A percentile compares a stretch with the other conserved stretches of the same genome.
These are phyloP conservation scores for Candida ortonii DNA, from an alignment of 805 yeast species.

Conservation along the genomic window DNA sequence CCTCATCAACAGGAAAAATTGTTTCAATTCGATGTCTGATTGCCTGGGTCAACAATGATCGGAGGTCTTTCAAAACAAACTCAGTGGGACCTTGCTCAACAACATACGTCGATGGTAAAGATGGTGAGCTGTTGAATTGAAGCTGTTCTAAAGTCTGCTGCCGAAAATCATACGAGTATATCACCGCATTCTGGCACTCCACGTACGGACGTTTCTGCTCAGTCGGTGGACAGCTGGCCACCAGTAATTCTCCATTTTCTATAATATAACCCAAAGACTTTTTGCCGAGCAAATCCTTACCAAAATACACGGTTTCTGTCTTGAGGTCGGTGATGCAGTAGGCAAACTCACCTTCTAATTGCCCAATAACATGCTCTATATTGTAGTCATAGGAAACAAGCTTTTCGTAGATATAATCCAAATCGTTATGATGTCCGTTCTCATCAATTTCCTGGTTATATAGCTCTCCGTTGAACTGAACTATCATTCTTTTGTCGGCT, in stretches of 20 bases:
- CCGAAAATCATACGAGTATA: slow-evolving; percentile 42
- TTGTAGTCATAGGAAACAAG: slow-evolving; percentile 34
- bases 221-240: slow-evolving; percentile 47
- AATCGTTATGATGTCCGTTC: slow-evolving; percentile 51
- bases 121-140: slow-evolving; percentile 10
- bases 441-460: slow-evolving; percentile 56
- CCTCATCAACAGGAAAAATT: slow-evolving; percentile 52
- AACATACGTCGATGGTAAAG: too few species aligned
- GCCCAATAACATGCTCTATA: slow-evolving; percentile 40
- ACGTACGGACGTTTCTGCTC: slow-evolving; percentile 33
- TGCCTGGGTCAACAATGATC: slow-evolving; percentile 34
- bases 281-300: slow-evolving; percentile 80
- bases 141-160: slow-evolving; percentile 18
- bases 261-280: slow-evolving; percentile 60
- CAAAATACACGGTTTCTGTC: slow-evolving; percentile 56
- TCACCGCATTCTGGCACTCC: slow-evolving; percentile 56
- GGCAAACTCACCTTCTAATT: slow-evolving; percentile 82
- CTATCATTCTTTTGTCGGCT: slow-evolving; percentile 32
- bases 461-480: slow-evolving; percentile 91
- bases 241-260: slow-evolving; percentile 34
- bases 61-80: too few species aligned
- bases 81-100: too few species aligned
- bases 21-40: slow-evolving; percentile 53
- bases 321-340: slow-evolving; percentile 48
- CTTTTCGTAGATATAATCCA: slow-evolving; percentile 44